A percentile compares a stretch with the other conserved stretches of the same genome.
phyloP scores from a whole-genome alignment of 1,284 basidiomycete species.

The Ganoderma lingzhi region DNA sequence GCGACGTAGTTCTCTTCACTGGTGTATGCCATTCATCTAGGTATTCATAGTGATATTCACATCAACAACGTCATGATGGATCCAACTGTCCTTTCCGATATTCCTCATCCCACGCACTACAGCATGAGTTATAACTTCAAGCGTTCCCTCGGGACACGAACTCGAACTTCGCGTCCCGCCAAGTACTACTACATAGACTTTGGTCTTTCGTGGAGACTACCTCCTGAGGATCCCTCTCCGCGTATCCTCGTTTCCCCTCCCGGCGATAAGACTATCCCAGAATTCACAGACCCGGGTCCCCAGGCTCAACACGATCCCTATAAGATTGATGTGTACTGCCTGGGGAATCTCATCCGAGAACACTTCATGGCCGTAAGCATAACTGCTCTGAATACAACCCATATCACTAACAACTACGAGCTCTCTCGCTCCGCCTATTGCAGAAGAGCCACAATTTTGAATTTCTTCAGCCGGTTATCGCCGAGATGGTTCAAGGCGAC shows the following conservation, averaged over 20 bases:
- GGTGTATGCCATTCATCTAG: background rate
- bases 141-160: conserved; percentile 3
- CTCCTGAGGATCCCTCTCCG: conserved; percentile 17
- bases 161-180: conserved; percentile 38
- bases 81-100: background rate
- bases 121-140: background rate
- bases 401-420: conserved; percentile 25
- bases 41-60: conserved; percentile 46
- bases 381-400: conserved; percentile 18
- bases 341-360: conserved; percentile 43
- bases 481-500: conserved; percentile 41
- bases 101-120: background rate
- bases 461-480: conserved; percentile 42
- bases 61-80: conserved; percentile 42
- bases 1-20: too few relatives aligned
- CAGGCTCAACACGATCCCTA: conserved; percentile 33
- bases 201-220: conserved; percentile 44
- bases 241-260: background rate
- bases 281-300: background rate
- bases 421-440: conserved; percentile 13
- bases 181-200: conserved; percentile 47
- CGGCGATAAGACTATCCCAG: background rate
- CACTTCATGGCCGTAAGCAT: conserved; percentile 28
- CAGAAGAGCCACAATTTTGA: conserved; percentile 36
- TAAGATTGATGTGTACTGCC: conserved; percentile 39